These are phyloP conservation scores for Omphalea diandra DNA, from an alignment of 441 rosid genomes.

Conservation along the genomic window DNA sequence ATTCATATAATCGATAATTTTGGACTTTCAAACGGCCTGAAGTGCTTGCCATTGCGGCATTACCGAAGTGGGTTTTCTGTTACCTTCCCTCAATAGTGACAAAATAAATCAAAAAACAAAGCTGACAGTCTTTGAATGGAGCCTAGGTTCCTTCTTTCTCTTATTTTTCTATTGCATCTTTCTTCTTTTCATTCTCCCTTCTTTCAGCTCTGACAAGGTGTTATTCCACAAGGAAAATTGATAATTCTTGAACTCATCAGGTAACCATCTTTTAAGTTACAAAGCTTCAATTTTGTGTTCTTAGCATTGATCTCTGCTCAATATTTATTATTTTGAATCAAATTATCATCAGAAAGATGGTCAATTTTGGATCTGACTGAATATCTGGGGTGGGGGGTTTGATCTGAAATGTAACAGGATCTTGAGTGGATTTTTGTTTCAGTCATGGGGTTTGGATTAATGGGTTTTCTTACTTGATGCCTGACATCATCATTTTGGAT, in stretches of 20 bases:
- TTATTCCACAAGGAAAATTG: conserved; percentile 15
- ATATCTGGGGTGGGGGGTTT: conserved; percentile 23
- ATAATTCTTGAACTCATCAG: conserved; percentile 17
- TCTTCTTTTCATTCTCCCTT: background rate
- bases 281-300: conserved; percentile 20
- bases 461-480: conserved; percentile 27
- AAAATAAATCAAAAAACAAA: conserved; percentile 20
- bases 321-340: background rate
- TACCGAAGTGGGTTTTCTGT: too few species aligned
- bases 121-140: background rate
- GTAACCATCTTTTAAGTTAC: conserved; percentile 21
- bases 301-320: conserved; percentile 13
- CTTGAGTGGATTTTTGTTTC: conserved; percentile 5
- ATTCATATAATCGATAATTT: too few species aligned
- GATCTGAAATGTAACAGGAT: conserved; percentile 14
- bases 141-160: conserved; percentile 18
- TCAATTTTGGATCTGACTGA: conserved; percentile 34
- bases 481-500: conserved; percentile 13
- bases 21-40: too few species aligned
- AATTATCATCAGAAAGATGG: conserved; percentile 8
- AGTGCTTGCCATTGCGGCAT: too few species aligned
- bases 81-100: conserved; percentile 20
- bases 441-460: conserved; percentile 14
- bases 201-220: conserved; percentile 16
- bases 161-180: conserved; percentile 7